Evolutionary conservation across 768 basidiomycete species (phyloP), one percentile per base, ranked within the genome.

Genomic region (Saitozyma sp.): DNA sequence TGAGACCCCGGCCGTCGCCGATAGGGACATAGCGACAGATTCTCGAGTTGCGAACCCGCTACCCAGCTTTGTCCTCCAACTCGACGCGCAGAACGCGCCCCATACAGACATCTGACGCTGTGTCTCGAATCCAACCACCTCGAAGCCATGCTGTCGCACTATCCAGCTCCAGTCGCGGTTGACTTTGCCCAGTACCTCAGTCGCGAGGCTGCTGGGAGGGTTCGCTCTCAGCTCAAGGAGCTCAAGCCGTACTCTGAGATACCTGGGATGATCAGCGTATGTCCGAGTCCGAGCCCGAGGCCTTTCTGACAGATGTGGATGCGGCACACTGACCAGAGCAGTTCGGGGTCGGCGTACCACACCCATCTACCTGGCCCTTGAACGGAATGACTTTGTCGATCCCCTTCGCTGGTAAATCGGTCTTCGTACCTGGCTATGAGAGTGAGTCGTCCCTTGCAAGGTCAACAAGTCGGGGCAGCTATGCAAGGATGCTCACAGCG

Each of bases 311-410:
- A 29, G 29, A 53, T 4, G 3, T 13, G 29, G 51, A 29, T n/a
- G 17, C 17, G 10, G 17, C 37, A 17, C 13, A 20, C 42, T 42
- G 40, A 61, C 14, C 4, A 14, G 2, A n/a, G 6, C 42, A 74
- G 73, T 69, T 74, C 41, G 73, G 70, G 8, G 67, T 65, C 14
- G 73, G 73, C 43, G 61, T 61, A n/a, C 73, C 73, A 39, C 73
- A 74, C 54, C 66, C 73, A 16, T 71, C 70, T 9, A 74, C 73
- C 46, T 74, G 67, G 63, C 73, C 73, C 29, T 62, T 74, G 17
- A 71, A 71, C 54, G 70, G 61, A 20, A 71, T 74, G 73, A 74
- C 73, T 37, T 37, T 74, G 6, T 74, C 73, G 9, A 43, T 74
- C 6, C 73, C 73, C 0, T 74, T 74, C 54, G 69, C 66, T 3